phyloP scores from a whole-genome alignment of 1,139 yeast genomes.

The Sugiyamaella japonica region DNA sequence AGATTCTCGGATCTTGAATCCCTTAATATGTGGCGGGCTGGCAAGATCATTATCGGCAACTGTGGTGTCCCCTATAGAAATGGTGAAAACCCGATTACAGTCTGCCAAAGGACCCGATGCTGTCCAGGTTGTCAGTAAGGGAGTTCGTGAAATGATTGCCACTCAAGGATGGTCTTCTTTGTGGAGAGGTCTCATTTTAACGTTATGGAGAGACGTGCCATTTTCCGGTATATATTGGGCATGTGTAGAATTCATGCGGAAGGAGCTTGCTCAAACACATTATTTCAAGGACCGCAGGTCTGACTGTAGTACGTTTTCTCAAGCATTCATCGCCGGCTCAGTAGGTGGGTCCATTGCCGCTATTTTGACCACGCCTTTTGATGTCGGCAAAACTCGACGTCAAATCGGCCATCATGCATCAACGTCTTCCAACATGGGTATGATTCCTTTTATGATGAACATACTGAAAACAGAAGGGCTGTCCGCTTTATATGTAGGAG shows the following conservation, averaged over 20 bases:
- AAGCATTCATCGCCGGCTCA: conserved; percentile 83
- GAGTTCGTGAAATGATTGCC: conserved; percentile 55
- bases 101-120: conserved; percentile 51
- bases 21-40: conserved; percentile 79
- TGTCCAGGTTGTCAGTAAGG: conserved; percentile 48
- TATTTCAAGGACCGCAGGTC: conserved; percentile 37
- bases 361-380: conserved; percentile 86
- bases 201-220: conserved; percentile 97
- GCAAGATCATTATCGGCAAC: conserved; percentile 88
- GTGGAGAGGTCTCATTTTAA: conserved; percentile 82
- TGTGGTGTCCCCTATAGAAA: conserved; percentile 81
- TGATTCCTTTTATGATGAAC: conserved; percentile 63
- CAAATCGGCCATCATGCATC: conserved; percentile 57
- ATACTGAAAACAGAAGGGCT: conserved; percentile 74
- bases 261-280: conserved; percentile 28
- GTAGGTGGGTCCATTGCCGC: conserved; percentile 86
- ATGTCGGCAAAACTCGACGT: conserved; percentile 92
- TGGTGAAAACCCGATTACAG: conserved; percentile 84
- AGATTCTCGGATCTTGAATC: conserved; percentile 54
- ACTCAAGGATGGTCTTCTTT: conserved; percentile 62
- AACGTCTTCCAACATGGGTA: conserved; percentile 42
- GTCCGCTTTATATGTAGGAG: conserved; percentile 77
- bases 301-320: conserved; percentile 53
- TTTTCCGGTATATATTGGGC: conserved; percentile 96
- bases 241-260: conserved; percentile 45